Evolutionary conservation across 768 basidiomycete species (phyloP), one percentile per base, ranked within the genome.

Genomic region (Suillus americanus): DNA sequence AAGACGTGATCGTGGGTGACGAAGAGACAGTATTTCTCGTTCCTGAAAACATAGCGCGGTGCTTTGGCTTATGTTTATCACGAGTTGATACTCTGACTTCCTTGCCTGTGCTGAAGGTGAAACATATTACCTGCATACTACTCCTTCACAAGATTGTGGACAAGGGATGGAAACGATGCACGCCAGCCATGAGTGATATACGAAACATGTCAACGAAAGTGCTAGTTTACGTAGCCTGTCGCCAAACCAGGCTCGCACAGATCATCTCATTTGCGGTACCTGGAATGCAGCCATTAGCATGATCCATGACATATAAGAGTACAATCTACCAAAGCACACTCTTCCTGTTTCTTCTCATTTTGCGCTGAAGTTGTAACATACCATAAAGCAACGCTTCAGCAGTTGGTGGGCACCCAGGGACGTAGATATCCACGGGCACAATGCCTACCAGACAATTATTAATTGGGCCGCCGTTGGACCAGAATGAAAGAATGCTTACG

Each of bases 311-410:
- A 35, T 25, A 28, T 14, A 40, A 40, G 37, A 8, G 14, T 33
- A 41, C 53, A 10, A 72, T 80, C 62, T 72, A 96, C 96, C 96
- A 98, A 60, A 94, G 80, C 14, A 95, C 90, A 51, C 88, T 87
- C 79, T 93, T 93, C 72, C 95, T 82, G 79, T 86, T 92, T 72
- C 89, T 84, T 71, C 95, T 82, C 92, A 97, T 97, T 83, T 99
- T 98, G 63, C 95, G 88, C 78, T 97, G 95, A 59, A 98, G 85
- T 76, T 98, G 95, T 54, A 98, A 85, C 94, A 97, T 94, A 59
- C 95, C 95, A 71, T 96, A 97, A 66, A 99, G 83, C 46, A 99
- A 84, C 16, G 97, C 97, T 77, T 99, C 97, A n/a, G 97, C 97
- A 3, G 92, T 94, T 10, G 91, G 92, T 25, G 91, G 93, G 77